Conservation (phyloP, 2,329 filamentous ascomycete species). For the Fusarium sp. region DNA sequence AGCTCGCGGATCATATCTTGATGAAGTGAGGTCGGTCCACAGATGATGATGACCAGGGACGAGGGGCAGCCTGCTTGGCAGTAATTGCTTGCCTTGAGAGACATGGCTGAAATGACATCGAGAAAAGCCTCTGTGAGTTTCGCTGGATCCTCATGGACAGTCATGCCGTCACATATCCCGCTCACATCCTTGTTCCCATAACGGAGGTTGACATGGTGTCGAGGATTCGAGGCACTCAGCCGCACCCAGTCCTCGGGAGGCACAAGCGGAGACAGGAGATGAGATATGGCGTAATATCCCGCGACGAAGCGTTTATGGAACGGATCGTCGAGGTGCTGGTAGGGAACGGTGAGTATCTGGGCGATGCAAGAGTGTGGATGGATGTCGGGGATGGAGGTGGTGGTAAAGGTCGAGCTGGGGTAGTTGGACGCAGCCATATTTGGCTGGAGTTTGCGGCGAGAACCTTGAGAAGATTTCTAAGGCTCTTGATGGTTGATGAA, state of each 20-base stretch:
- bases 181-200: constrained; percentile 2
- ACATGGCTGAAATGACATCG: not conserved
- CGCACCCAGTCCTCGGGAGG: not conserved
- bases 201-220: not conserved
- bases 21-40: constrained; percentile 5
- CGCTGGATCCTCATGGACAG: not conserved
- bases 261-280: not conserved
- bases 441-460: not conserved
- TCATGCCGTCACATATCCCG: not conserved
- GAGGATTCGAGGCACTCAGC: constrained; percentile 5
- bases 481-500: not conserved
- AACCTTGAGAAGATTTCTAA: not conserved
- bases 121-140: not conserved
- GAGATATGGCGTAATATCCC: not conserved
- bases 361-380: not conserved
- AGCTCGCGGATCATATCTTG: constrained; percentile 5
- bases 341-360: not conserved
- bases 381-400: not conserved
- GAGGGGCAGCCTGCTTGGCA: not conserved
- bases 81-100: not conserved
- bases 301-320: not conserved
- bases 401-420: constrained; percentile 4
- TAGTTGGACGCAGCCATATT: not conserved
- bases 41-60: constrained; percentile 7
- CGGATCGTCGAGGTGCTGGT: not conserved